Evolutionary conservation across 257 asterid species (phyloP).

Genomic region (Primulina eburnea): DNA sequence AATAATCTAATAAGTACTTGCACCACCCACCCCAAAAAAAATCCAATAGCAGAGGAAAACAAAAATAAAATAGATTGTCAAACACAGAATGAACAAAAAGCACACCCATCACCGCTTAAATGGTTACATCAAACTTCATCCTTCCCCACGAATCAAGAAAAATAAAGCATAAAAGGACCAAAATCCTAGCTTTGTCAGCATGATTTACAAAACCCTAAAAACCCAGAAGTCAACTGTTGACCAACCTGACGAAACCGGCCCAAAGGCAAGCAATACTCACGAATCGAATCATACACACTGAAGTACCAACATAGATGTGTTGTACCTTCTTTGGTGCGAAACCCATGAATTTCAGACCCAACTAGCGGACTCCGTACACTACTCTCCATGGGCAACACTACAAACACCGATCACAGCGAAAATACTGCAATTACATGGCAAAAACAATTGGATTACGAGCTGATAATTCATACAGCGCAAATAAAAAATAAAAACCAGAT

Average conservation of each 20-base stretch:
- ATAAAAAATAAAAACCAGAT: background rate
- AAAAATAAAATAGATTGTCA: too few relatives aligned
- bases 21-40: background rate
- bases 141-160: constrained; percentile 16
- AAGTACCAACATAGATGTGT: background rate
- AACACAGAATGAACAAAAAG: background rate
- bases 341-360: constrained; percentile 90
- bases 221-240: constrained; percentile 27
- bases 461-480: background rate
- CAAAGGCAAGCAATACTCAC: constrained; percentile 6
- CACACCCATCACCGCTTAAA: background rate
- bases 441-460: background rate
- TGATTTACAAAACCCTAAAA: constrained; percentile 14
- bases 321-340: constrained; percentile 72
- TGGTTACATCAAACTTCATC: background rate
- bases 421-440: constrained; percentile 3
- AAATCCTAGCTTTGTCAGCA: background rate
- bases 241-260: constrained; percentile 13
- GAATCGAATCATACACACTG: constrained; percentile 13
- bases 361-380: constrained; percentile 36
- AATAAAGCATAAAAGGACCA: constrained; percentile 12
- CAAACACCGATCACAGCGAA: constrained; percentile 20
- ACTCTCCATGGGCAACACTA: constrained; percentile 45
- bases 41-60: background rate
- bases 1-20: constrained; percentile 7